These are phyloP conservation scores for Kodamaea ohmeri DNA, from an alignment of 1,139 yeast genomes.

Conservation along the genomic window DNA sequence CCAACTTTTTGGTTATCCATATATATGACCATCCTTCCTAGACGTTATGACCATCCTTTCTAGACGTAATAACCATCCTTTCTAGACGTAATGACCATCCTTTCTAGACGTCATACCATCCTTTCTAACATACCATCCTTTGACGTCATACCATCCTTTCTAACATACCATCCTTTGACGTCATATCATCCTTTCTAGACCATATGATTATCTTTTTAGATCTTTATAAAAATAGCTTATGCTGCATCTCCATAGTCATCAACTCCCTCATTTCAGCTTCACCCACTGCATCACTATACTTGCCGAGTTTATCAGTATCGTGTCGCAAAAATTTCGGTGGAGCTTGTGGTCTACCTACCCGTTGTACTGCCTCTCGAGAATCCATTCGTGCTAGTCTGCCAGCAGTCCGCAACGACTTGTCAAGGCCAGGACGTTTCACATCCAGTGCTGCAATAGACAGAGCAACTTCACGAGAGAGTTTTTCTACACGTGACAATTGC, in stretches of 20 bases:
- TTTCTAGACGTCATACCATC: too few species aligned
- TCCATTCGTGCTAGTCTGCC: background rate
- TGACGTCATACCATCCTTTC: too few species aligned
- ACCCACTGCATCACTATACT: slow-evolving; percentile 14
- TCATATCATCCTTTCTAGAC: too few species aligned
- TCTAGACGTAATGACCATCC: too few species aligned
- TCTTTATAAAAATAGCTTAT: slow-evolving; percentile 18
- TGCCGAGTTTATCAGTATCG: slow-evolving; percentile 11
- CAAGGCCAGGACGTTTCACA: background rate
- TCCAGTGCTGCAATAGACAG: slow-evolving; percentile 7
- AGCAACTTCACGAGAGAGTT: slow-evolving; percentile 11
- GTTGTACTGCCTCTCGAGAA: background rate
- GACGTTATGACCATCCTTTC: too few species aligned
- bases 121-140: too few species aligned
- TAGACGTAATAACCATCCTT: too few species aligned
- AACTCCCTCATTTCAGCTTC: slow-evolving; percentile 20
- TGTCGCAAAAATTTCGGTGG: slow-evolving; percentile 9
- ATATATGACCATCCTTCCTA: too few species aligned
- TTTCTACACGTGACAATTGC: slow-evolving; percentile 9
- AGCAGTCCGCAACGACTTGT: background rate
- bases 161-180: too few species aligned
- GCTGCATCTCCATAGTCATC: slow-evolving; percentile 25
- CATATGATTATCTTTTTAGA: background rate
- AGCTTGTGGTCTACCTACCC: slow-evolving; percentile 1
- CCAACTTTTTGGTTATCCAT: too few species aligned